Evolutionary conservation across 768 basidiomycete species (phyloP), one percentile per base, ranked within the genome.

Genomic region (Peribolospora baueri): DNA sequence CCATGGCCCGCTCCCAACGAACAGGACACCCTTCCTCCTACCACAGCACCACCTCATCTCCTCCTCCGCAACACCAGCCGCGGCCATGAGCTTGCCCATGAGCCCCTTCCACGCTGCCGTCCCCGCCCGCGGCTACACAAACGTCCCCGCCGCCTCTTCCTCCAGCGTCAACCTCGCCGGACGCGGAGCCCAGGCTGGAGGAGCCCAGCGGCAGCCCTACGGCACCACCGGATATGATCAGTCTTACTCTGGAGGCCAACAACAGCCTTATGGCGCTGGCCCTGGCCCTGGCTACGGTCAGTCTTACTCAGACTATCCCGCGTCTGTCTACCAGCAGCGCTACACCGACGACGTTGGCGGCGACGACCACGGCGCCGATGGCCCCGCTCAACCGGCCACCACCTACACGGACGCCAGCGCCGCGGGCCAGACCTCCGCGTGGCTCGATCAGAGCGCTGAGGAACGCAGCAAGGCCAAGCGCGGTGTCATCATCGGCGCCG

Each of bases 301-400:
- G 25, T 1, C 25, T 25, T 25, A 25, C 25, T 25, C 25, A 25
- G 25, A 25, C 25, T 25, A 25, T 25, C 25, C 25, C 25, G 25
- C 25, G 25, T 25, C 25, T 1, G 25, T 25, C 25, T 25, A 25
- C 25, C 2, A 7, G 48, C 25, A 49, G 48, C 7, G 36, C 7
- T 37, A 37, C 8, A 11, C 7, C 8, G 47, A 36, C 3, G 10
- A 7, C 47, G 47, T 36, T 10, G 56, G n/a, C 4, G 53, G n/a
- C 48, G 54, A 5, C 1, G 56, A 51, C 1, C 39, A 42, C 42
- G 39, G 37, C 25, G 5, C 25, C 3, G 56, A 57, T 6, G 13
- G 37, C 13, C 50, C 56, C 2, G 53, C 25, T 25, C 25, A 57
- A 13, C 41, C 5, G 10, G 48, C 45, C 55, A 60, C 57, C 53